These are phyloP conservation scores for Trichophyton mentagrophytes DNA, from an alignment of 2,329 filamentous ascomycete genomes.

Conservation along the genomic window DNA sequence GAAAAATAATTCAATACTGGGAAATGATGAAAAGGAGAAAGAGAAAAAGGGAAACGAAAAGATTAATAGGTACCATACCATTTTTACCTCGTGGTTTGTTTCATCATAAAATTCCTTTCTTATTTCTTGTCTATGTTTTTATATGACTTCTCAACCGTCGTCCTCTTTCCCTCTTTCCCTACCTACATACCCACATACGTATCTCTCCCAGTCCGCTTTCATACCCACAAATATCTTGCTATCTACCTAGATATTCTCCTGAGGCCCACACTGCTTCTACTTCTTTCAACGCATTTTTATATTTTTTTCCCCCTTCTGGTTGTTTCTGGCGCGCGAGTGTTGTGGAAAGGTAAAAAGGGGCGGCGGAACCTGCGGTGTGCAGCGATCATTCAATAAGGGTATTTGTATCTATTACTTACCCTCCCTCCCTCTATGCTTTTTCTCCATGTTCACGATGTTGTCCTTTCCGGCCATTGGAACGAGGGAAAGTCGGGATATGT, in stretches of 20 bases:
- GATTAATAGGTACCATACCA: background rate
- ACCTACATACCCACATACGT: background rate
- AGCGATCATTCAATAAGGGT: background rate
- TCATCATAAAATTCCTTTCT: background rate
- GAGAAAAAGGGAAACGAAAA: background rate
- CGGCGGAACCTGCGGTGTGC: background rate
- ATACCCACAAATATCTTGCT: background rate
- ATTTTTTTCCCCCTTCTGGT: background rate
- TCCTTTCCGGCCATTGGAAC: background rate
- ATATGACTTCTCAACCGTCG: background rate
- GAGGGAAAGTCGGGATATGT: background rate
- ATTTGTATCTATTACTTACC: background rate
- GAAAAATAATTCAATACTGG: background rate
- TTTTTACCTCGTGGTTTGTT: background rate
- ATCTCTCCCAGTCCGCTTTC: background rate
- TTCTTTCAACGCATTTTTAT: background rate
- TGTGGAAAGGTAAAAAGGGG: background rate
- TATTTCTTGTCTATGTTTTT: background rate
- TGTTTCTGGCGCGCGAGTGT: background rate
- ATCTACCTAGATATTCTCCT: background rate
- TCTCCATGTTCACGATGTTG: background rate
- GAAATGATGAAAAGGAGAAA: conserved; percentile 11
- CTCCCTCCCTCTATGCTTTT: background rate
- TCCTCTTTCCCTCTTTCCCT: background rate
- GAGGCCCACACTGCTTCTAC: background rate